phyloP scores from a whole-genome alignment of 352 stramenopile genomes.

The Pythium chondricola region DNA sequence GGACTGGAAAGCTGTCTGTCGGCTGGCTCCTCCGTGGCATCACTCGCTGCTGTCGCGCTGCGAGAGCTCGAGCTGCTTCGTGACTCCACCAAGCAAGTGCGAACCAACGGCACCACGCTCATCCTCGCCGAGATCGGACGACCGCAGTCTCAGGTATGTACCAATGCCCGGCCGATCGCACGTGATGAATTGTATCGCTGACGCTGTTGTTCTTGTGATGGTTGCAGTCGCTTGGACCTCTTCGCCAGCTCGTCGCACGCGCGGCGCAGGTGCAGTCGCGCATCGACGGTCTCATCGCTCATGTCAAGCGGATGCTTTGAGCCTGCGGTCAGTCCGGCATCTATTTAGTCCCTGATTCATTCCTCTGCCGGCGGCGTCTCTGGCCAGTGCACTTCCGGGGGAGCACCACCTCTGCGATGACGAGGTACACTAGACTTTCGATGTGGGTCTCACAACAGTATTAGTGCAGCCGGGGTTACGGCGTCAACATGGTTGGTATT shows the following conservation, averaged over 20 bases:
- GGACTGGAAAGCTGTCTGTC: conserved; percentile 41
- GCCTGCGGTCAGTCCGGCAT: background rate
- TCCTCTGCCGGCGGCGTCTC: too few relatives aligned
- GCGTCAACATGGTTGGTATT: conserved; percentile 9
- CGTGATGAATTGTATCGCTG: background rate
- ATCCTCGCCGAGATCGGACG: conserved; percentile 50
- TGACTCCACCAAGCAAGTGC: conserved; percentile 56
- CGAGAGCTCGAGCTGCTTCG: conserved; percentile 51
- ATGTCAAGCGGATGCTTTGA: conserved; percentile 12
- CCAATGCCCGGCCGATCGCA: too few relatives aligned
- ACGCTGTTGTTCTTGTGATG: background rate
- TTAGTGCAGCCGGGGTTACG: conserved; percentile 1
- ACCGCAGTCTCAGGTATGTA: conserved; percentile 30
- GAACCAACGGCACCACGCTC: conserved; percentile 52
- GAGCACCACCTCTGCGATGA: too few relatives aligned
- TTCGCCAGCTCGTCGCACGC: conserved; percentile 48
- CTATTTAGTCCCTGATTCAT: too few relatives aligned
- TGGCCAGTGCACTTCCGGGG: too few relatives aligned
- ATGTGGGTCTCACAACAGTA: conserved; percentile 7
- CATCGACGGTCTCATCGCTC: conserved; percentile 36
- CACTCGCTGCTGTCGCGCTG: conserved; percentile 30
- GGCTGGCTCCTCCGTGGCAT: conserved; percentile 31
- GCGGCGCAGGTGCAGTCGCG: conserved; percentile 40
- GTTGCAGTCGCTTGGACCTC: conserved; percentile 27
- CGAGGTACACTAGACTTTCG: conserved; percentile 1